Evolutionary conservation across 768 basidiomycete species (phyloP), one percentile per base, ranked within the genome.

Genomic region (Boletus speciosus): DNA sequence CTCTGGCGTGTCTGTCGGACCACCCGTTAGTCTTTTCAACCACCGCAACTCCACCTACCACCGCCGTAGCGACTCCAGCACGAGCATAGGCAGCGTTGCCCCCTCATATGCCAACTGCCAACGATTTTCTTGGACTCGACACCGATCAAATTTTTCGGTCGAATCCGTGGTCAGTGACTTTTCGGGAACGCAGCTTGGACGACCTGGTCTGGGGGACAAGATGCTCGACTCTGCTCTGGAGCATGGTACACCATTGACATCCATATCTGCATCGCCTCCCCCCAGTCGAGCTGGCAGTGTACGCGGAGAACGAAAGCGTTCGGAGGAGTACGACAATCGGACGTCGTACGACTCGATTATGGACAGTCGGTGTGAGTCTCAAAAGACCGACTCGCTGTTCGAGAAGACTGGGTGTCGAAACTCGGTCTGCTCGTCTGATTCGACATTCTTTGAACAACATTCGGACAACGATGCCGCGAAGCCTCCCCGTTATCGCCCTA

Each of bases 131-230:
- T 86, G 86, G 85, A 75, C 78, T 5, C 77, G 75, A 31, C 84
- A 86, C 55, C 76, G 74, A 4, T 77, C 77, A 15, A 80, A 86
- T 27, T 60, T 67, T 34, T 89, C 87, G 0, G 65, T 78, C 1
- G 89, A 91, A 57, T 91, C 89, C 0, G 67, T 82, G 32, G 68
- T 77, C 63, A 90, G 86, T 59, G 83, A 87, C 43, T 80, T 79
- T 57, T 84, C 86, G 10, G 75, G 70, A 4, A 68, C 74, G 59
- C 73, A 78, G n/a, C 68, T 87, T 1, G 82, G 78, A 2, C 79
- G 90, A 10, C 90, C 90, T 2, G 88, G 84, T 3, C 66, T 92
- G 4, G 90, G 90, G 1, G 90, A 93, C 68, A 93, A 91, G 78
- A 93, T 93, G 90, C 88, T 93, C 57, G 84, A 87, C 36, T 83